Conservation (phyloP, 768 basidiomycete genomes). For the Lyophyllum shimeji region DNA sequence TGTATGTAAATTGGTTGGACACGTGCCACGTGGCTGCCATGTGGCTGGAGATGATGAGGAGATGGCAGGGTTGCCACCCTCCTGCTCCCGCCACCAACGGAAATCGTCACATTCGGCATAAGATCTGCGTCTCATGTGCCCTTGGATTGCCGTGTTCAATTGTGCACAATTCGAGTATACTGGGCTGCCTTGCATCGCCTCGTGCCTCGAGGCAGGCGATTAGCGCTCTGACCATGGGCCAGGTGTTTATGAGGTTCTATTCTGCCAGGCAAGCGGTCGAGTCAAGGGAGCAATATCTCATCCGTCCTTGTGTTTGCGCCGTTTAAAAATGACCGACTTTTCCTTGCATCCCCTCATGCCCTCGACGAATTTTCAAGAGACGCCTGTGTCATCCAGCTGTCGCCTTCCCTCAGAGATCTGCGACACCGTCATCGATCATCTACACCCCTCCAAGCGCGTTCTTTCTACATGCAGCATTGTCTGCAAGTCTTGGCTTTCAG, state of each 20-base stretch:
- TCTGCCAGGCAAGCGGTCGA: no score
- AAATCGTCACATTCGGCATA: not conserved
- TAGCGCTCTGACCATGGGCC: no score
- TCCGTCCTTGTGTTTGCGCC: not conserved
- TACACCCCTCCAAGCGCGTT: constrained; percentile 23
- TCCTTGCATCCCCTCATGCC: constrained; percentile 1
- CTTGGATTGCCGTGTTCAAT: not conserved
- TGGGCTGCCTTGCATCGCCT: not conserved
- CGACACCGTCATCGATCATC: constrained; percentile 29
- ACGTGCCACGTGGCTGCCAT: constrained; percentile 7
- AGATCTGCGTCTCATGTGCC: not conserved
- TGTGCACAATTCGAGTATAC: not conserved
- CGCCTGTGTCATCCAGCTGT: constrained; percentile 18
- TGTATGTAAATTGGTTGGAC: not conserved
- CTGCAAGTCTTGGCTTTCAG: constrained; percentile 30
- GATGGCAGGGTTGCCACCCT: not conserved
- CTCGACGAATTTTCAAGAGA: constrained; percentile 1
- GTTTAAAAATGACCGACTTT: not conserved
- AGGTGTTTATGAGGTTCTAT: no score
- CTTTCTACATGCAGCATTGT: constrained; percentile 32
- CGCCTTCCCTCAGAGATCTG: constrained; percentile 32
- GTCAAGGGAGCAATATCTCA: not conserved
- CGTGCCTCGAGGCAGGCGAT: not conserved
- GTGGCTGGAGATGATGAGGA: constrained; percentile 4
- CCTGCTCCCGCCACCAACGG: not conserved